Conservation (phyloP, 371 early-diverging fungal genomes). For the Rhizopus delemar region DNA sequence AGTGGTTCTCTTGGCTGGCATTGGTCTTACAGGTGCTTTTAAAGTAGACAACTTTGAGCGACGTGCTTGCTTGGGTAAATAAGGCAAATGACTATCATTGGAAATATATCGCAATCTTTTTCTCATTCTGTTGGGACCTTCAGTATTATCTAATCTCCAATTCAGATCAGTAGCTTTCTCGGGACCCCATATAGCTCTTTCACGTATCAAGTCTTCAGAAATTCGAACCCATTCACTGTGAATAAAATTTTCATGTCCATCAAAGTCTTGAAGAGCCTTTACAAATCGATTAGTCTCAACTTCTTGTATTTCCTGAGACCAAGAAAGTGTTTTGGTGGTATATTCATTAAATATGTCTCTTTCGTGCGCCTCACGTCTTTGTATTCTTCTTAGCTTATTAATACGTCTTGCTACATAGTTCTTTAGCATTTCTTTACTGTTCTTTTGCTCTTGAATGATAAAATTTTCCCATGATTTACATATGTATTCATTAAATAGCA, state of each 20-base stretch:
- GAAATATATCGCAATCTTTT: constrained; percentile 50
- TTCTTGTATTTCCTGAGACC: constrained; percentile 66
- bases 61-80: constrained; percentile 52
- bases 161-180: constrained; percentile 33
- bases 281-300: constrained; percentile 61
- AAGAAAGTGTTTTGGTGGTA: constrained; percentile 50
- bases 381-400: constrained; percentile 58
- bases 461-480: constrained; percentile 64
- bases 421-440: constrained; percentile 58
- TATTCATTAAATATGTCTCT: constrained; percentile 60
- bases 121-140: constrained; percentile 66
- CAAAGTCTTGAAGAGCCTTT: constrained; percentile 64
- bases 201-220: constrained; percentile 53
- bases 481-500: constrained; percentile 57
- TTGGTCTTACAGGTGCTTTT: neutral
- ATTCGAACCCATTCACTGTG: constrained; percentile 68
- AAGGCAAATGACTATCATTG: constrained; percentile 33
- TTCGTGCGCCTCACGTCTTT: constrained; percentile 51
- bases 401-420: constrained; percentile 49
- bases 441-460: constrained; percentile 53
- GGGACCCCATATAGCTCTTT: constrained; percentile 69
- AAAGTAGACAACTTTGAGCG: constrained; percentile 7
- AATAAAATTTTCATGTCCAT: constrained; percentile 63
- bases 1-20: neutral
- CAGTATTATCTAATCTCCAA: constrained; percentile 79